Evolutionary conservation across 208 protist genomes (phyloP), one percentile per base, ranked within the genome.

Genomic region (Leishmania arabica): DNA sequence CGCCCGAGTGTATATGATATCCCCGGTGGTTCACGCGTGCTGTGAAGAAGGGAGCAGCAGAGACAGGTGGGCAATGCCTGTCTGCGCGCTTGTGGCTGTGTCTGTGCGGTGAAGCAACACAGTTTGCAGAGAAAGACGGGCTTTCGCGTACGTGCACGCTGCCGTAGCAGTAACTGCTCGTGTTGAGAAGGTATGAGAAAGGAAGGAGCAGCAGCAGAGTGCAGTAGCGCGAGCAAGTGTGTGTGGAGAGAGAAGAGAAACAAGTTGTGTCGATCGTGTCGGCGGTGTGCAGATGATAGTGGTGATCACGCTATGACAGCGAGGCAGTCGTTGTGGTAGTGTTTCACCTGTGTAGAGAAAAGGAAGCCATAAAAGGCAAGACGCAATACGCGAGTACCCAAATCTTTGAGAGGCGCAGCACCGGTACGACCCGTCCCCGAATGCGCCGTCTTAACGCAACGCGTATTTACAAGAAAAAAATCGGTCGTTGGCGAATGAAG

Each of bases 1-100:
- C 9, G 68, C 49, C 15, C 78, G 79, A 31, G 64, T 40, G 47
- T 82, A n/a, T 77, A 85, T 81, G 47, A 27, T 45, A 17, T 66
- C 15, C 62, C n/a, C 27, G n/a, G 15, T 34, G 11, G 40, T 53
- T 37, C 37, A 21, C 47, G 21, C 24, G 21, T 78, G 21, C 56
- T 60, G 56, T 75, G 79, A 65, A 62, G 47, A 24, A 75, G 53
- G 56, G 4, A 51, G 11, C 45, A 68, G 7, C 13, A 24, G 56
- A 81, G 21, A 76, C 40, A 51, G 17, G 45, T 37, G 49, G 3
- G 17, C 15, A 71, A 13, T 34, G 65, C 37, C 40, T 73, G 45
- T 21, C 24, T 31, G 24, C n/a, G 1, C 11, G 37, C 42, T 34
- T 27, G 45, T 54, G 24, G 31, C 8, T n/a, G 34, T 47, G 65